Evolutionary conservation across 345 rosid species (phyloP).

Genomic region (Gynandropsis gynandra): DNA sequence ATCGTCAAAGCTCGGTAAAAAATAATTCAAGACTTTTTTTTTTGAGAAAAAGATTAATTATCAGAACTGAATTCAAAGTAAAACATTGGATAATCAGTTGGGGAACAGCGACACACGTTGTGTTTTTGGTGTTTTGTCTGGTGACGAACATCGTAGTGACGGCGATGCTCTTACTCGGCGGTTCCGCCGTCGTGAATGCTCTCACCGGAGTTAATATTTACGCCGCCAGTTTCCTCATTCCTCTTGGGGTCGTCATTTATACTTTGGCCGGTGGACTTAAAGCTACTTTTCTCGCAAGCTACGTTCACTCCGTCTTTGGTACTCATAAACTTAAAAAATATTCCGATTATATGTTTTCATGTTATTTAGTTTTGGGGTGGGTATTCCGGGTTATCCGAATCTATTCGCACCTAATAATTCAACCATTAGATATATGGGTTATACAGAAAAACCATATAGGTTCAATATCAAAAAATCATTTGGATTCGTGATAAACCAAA

Average conservation of each 20-base stretch:
- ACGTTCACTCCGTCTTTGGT: constrained; percentile 88
- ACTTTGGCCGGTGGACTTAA: constrained; percentile 93
- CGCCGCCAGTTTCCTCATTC: constrained; percentile 88
- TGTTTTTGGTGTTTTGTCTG: constrained; percentile 80
- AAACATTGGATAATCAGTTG: constrained; percentile 63
- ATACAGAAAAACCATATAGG: too few species aligned
- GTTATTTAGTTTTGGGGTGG: too few species aligned
- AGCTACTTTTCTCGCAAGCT: constrained; percentile 95
- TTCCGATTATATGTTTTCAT: too few species aligned
- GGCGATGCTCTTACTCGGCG: constrained; percentile 89
- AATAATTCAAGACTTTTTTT: too few species aligned
- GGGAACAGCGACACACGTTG: constrained; percentile 80
- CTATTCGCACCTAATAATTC: too few species aligned
- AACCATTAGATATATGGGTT: too few species aligned
- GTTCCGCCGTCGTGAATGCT: constrained; percentile 92
- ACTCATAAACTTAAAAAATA: background rate
- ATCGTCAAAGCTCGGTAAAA: constrained; percentile 83
- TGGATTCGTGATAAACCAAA: too few species aligned
- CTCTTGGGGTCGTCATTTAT: constrained; percentile 81
- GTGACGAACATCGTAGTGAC: constrained; percentile 73
- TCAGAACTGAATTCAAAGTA: too few species aligned
- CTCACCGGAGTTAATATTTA: constrained; percentile 80
- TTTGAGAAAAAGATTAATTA: too few species aligned
- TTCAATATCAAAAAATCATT: too few species aligned
- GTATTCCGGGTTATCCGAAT: too few species aligned